Base-by-base conservation (phyloP, 371 early-diverging fungal genomes). In the Mucor indicus region DNA sequence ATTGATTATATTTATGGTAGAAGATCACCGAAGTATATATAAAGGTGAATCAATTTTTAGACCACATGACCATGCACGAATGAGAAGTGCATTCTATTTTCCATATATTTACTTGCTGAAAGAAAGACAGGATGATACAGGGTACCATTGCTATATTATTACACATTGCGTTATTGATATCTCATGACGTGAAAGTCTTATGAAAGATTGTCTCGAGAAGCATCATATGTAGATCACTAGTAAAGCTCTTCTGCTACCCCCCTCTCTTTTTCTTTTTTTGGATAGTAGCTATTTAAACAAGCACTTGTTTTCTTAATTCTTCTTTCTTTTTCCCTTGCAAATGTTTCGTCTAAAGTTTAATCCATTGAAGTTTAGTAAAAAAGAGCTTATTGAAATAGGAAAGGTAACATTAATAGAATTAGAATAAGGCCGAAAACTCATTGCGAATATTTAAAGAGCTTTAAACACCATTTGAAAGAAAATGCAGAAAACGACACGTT, bases 401-500 rank as follows among this genome's bases (percentile, higher is more conserved):
- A 39, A 48, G 49, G 49, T 48, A 39, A 39, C 11, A 27, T 43
- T 12, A 17, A 24, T 23, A 19, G 7, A 24, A 13, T 13, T 22
- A 15, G 17, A 20, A 30, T 30, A 44, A n/a, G 19, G 33, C 32
- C 35, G n/a, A 15, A 13, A 33, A 13, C n/a, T 13, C 35, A 11
- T 4, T 11, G 6, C 10, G 13, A 9, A 15, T 33, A 9, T 33
- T 13, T 4, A 33, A 9, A 33, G 35, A 33, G 11, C 11, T 38
- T 39, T 25, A 44, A 38, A 17, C 45, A 52, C 16, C 20, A 16
- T 17, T 19, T 32, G 22, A 23, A 15, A 4, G n/a, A 7, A 33
- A 27, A 7, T 7, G 11, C 15, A 24, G 22, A 24, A 11, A 40
- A 60, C 4, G 62, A 69, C 19, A 65, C 70, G 22, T 57, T 80